phyloP scores from a whole-genome alignment of 176 grass and related monocot genomes.

The Bonia amplexicaulis region DNA sequence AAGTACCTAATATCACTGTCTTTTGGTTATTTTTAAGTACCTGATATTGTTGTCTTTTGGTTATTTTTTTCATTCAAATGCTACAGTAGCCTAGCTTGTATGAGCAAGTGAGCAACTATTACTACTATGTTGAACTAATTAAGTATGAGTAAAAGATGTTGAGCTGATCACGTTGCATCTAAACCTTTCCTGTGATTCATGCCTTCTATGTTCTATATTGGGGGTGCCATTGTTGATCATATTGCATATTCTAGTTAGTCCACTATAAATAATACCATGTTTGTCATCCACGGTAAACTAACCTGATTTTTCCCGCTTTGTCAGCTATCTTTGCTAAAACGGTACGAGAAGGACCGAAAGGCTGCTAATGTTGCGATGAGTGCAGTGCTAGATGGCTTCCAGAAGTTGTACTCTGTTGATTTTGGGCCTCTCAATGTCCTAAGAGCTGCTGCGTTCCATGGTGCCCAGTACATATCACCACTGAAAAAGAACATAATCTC shows the following conservation, averaged over 20 bases:
- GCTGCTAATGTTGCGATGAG: constrained; percentile 66
- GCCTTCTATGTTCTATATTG: background rate
- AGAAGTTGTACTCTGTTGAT: constrained; percentile 85
- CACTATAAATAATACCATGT: background rate
- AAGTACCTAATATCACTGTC: constrained; percentile 14
- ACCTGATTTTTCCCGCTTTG: background rate
- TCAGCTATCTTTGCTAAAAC: constrained; percentile 61
- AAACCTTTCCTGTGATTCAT: background rate
- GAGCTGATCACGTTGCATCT: background rate
- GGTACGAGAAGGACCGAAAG: constrained; percentile 75
- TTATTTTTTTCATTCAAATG: background rate
- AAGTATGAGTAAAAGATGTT: background rate
- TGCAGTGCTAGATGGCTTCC: constrained; percentile 82
- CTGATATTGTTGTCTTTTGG: background rate
- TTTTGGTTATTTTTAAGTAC: constrained; percentile 33
- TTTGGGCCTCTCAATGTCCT: constrained; percentile 78
- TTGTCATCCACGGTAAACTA: background rate
- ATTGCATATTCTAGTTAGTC: background rate
- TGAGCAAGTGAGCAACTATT: background rate
- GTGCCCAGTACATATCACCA: constrained; percentile 68
- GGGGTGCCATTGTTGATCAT: background rate
- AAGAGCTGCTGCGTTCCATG: constrained; percentile 77
- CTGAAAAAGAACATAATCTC: constrained; percentile 81
- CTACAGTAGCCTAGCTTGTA: background rate
- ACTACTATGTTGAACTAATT: background rate